A percentile compares a stretch with the other conserved stretches of the same genome.
These are phyloP conservation scores for Pyricularia sp. DNA, from an alignment of 2,329 filamentous ascomycete species.

Conservation along the genomic window DNA sequence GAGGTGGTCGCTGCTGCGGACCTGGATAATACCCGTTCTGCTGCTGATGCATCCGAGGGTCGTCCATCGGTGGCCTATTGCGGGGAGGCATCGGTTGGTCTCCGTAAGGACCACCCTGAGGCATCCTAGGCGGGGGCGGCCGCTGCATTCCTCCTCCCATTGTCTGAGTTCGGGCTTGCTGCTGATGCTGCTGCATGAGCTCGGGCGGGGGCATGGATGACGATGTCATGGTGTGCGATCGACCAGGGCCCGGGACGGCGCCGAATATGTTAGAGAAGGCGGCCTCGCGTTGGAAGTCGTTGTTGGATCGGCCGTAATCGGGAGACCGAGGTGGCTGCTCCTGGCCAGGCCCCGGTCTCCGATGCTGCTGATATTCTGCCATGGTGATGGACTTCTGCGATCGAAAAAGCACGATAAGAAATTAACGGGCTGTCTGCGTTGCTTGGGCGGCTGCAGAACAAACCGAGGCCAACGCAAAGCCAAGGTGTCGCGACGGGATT, in stretches of 20 bases:
- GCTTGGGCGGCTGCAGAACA: neutral
- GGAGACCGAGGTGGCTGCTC: slow-evolving; percentile 24
- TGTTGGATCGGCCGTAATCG: slow-evolving; percentile 40
- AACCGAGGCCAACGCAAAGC: neutral
- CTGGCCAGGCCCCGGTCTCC: slow-evolving; percentile 19
- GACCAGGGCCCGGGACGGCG: slow-evolving; percentile 71
- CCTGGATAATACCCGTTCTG: slow-evolving; percentile 39
- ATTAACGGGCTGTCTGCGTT: neutral
- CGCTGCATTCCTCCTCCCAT: slow-evolving; percentile 41
- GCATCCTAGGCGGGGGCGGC: slow-evolving; percentile 50
- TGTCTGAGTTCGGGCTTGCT: slow-evolving; percentile 63
- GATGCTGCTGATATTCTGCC: slow-evolving; percentile 50
- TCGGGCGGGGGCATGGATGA: slow-evolving; percentile 48
- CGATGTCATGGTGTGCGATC: slow-evolving; percentile 92
- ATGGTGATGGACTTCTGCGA: slow-evolving; percentile 23
- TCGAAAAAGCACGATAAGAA: neutral
- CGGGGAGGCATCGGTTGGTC: slow-evolving; percentile 20
- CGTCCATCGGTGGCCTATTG: slow-evolving; percentile 30
- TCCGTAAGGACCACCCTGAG: slow-evolving; percentile 27
- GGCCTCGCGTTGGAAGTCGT: slow-evolving; percentile 72
- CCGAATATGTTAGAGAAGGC: slow-evolving; percentile 97
- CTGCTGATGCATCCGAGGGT: slow-evolving; percentile 4
- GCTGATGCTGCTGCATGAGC: slow-evolving; percentile 36
- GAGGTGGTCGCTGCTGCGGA: slow-evolving; percentile 35
- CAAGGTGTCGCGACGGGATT: neutral